Conservation (phyloP, 192 early-diverging fungal genomes). For the Radiomyces spectabilis region DNA sequence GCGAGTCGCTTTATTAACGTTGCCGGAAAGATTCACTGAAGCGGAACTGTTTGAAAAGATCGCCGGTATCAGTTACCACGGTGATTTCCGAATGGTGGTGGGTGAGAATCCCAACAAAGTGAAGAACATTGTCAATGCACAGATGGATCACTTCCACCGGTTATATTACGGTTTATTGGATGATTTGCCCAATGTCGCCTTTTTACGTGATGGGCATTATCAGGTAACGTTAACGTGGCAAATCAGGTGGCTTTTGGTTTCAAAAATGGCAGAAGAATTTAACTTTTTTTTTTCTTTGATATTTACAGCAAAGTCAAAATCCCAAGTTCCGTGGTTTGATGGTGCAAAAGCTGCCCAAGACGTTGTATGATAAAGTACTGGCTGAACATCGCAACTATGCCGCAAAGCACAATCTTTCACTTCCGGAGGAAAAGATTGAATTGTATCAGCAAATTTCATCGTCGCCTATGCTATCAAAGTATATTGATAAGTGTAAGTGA, state of each 20-base stretch:
- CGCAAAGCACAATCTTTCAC: not conserved
- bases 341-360: slow-evolving; percentile 77
- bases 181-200: slow-evolving; percentile 41
- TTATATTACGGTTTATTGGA: slow-evolving; percentile 47
- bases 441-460: slow-evolving; percentile 35
- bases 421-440: slow-evolving; percentile 20
- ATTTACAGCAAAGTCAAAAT: slow-evolving; percentile 54
- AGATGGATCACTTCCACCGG: slow-evolving; percentile 50
- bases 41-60: slow-evolving; percentile 77
- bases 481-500: slow-evolving; percentile 38
- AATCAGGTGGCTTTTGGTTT: not conserved
- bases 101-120: slow-evolving; percentile 97
- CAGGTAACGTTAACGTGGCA: slow-evolving; percentile 8
- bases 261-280: not conserved
- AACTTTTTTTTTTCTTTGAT: slow-evolving; percentile 10
- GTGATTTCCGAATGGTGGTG: slow-evolving; percentile 89
- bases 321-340: slow-evolving; percentile 57
- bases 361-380: slow-evolving; percentile 52
- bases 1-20: slow-evolving; percentile 71
- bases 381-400: slow-evolving; percentile 31
- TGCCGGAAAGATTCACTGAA: slow-evolving; percentile 77
- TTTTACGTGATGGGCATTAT: slow-evolving; percentile 9
- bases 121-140: slow-evolving; percentile 84
- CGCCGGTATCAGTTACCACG: slow-evolving; percentile 80
- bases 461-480: slow-evolving; percentile 25